These are phyloP conservation scores for Clonostachys rhizophaga DNA, from an alignment of 2,329 filamentous ascomycete species.

Conservation along the genomic window DNA sequence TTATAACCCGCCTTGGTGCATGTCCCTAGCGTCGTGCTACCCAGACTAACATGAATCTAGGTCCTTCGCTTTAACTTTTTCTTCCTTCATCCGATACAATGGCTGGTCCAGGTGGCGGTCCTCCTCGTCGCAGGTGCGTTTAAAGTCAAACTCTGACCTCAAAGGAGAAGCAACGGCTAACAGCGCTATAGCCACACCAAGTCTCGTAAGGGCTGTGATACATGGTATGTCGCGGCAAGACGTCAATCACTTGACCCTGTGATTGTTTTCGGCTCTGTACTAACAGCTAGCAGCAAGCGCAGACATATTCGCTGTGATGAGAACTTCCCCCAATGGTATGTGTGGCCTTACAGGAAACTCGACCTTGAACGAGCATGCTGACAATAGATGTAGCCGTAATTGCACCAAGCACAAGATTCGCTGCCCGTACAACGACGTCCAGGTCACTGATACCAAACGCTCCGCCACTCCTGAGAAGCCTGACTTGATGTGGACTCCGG, in stretches of 20 bases:
- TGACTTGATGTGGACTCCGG: conserved; percentile 78
- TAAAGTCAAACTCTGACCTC: not conserved
- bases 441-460: conserved; percentile 56
- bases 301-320: conserved; percentile 98
- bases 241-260: not conserved
- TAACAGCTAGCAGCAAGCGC: conserved; percentile 57
- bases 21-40: not conserved
- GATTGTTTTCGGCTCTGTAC: conserved; percentile 3
- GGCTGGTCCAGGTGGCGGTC: conserved; percentile 92
- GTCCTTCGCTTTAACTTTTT: conserved; percentile 25
- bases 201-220: conserved; percentile 96
- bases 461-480: conserved; percentile 57
- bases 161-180: conserved; percentile 4
- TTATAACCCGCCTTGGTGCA: too few relatives aligned
- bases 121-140: conserved; percentile 65
- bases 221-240: conserved; percentile 51
- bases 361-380: too few relatives aligned
- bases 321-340: conserved; percentile 93
- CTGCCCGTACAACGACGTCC: conserved; percentile 93
- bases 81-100: conserved; percentile 45
- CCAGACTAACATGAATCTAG: conserved; percentile 6
- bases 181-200: conserved; percentile 77
- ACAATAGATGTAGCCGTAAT: conserved; percentile 63
- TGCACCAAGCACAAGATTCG: conserved; percentile 99
- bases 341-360: conserved; percentile 3